phyloP scores from a whole-genome alignment of 208 protist species.

The Acanthamoeba triangularis region DNA sequence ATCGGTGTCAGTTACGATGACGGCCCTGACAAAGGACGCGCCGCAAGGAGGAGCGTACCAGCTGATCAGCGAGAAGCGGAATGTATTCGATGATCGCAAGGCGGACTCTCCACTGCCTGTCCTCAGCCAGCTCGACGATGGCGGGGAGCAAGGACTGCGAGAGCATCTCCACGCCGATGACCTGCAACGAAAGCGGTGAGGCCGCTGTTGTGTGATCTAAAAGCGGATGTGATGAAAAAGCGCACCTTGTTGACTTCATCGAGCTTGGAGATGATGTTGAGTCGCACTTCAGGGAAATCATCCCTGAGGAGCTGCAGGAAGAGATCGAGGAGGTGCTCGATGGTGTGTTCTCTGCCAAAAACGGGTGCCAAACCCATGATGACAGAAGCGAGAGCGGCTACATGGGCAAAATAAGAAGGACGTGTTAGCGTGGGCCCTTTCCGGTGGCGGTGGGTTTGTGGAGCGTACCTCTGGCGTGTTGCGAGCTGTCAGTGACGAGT shows the following conservation, averaged over 20 bases:
- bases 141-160: constrained; percentile 92
- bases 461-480: constrained; percentile 91
- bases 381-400: constrained; percentile 90
- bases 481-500: constrained; percentile 88
- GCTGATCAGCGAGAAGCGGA: constrained; percentile 92
- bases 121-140: constrained; percentile 94
- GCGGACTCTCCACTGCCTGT: constrained; percentile 95
- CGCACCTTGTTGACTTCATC: constrained; percentile 88
- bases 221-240: not conserved
- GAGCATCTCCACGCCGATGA: constrained; percentile 92
- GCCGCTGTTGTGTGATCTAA: not conserved
- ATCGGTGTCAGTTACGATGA: not conserved
- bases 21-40: not conserved
- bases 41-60: constrained; percentile 73
- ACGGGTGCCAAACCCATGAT: constrained; percentile 93
- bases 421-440: not conserved
- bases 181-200: constrained; percentile 10
- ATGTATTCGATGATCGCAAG: constrained; percentile 95
- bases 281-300: constrained; percentile 92
- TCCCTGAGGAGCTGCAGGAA: constrained; percentile 94
- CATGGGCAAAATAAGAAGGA: not conserved
- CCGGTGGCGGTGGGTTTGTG: not conserved
- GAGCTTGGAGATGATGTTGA: constrained; percentile 95
- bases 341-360: constrained; percentile 92
- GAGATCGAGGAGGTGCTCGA: constrained; percentile 92